Percentiles rank a stretch among this genome's conserved stretches.
phyloP scores from a whole-genome alignment of 441 rosid genomes.

The Populus hybrid region DNA sequence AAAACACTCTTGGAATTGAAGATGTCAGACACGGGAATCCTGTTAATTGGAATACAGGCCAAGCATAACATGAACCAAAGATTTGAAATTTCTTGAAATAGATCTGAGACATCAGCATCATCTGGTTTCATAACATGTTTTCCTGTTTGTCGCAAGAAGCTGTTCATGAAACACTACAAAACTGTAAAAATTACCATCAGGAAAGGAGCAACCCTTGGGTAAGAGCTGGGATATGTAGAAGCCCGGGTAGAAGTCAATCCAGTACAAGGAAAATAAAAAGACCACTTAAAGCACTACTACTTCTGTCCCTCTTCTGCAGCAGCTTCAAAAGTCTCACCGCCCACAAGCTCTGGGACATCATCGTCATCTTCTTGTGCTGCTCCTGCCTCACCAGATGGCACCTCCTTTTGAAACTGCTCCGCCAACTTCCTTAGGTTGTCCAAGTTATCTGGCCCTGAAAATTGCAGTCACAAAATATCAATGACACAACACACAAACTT shows the following conservation, averaged over 20 bases:
- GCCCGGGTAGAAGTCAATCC: neutral
- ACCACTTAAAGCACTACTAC: neutral
- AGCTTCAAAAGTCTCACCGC: neutral
- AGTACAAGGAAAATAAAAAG: neutral
- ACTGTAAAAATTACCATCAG: neutral
- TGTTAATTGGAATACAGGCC: neutral
- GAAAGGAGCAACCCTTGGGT: neutral
- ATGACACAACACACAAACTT: neutral
- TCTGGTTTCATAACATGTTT: neutral
- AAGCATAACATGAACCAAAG: neutral
- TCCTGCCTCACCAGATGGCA: constrained; percentile 27
- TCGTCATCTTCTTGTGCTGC: constrained; percentile 9
- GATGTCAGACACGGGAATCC: neutral
- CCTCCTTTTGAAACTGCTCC: constrained; percentile 72
- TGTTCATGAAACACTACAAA: neutral
- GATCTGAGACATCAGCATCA: neutral
- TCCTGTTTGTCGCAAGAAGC: neutral
- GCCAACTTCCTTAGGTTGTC: constrained; percentile 79
- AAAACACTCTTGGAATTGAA: neutral
- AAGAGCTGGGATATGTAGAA: neutral
- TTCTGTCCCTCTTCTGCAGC: neutral
- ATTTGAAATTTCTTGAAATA: neutral
- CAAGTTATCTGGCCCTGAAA: constrained; percentile 68
- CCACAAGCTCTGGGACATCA: neutral
- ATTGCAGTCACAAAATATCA: neutral